A percentile compares a stretch with the other conserved stretches of the same genome.
Conservation (phyloP, 2,329 filamentous ascomycete species). For the Fusarium sp. region DNA sequence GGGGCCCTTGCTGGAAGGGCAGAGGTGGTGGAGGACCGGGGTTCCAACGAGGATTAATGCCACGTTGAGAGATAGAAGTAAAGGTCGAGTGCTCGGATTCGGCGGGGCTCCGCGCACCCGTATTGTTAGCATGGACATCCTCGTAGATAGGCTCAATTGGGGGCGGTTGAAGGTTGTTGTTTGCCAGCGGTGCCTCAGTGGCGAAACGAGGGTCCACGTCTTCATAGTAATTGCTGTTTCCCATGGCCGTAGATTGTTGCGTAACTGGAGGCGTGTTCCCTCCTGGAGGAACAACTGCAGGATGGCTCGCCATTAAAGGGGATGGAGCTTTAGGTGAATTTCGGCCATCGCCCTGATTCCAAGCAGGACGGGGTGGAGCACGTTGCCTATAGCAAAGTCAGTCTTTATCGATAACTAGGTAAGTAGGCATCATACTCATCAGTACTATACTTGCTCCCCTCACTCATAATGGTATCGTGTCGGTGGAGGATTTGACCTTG, state of each 20-base stretch:
- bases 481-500: conserved; percentile 59
- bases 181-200: conserved; percentile 50
- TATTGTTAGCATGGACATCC: conserved; percentile 64
- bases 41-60: conserved; percentile 89
- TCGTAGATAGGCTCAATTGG: conserved; percentile 65
- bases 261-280: conserved; percentile 50
- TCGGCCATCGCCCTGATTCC: conserved; percentile 61
- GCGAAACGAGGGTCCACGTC: conserved; percentile 92
- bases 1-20: conserved; percentile 57
- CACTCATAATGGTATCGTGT: conserved; percentile 68
- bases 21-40: conserved; percentile 61
- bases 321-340: conserved; percentile 60
- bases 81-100: conserved; percentile 86
- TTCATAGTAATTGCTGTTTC: conserved; percentile 78
- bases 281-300: conserved; percentile 52
- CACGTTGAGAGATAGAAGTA: conserved; percentile 89
- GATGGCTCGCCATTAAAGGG: conserved; percentile 54
- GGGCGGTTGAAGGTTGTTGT: conserved; percentile 45
- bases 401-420: not conserved
- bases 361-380: conserved; percentile 65
- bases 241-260: conserved; percentile 44
- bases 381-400: conserved; percentile 56
- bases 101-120: conserved; percentile 74
- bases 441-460: conserved; percentile 77
- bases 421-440: conserved; percentile 68